Evolutionary conservation across 768 basidiomycete genomes (phyloP).

Genomic region (Amanita subjunquillea): DNA sequence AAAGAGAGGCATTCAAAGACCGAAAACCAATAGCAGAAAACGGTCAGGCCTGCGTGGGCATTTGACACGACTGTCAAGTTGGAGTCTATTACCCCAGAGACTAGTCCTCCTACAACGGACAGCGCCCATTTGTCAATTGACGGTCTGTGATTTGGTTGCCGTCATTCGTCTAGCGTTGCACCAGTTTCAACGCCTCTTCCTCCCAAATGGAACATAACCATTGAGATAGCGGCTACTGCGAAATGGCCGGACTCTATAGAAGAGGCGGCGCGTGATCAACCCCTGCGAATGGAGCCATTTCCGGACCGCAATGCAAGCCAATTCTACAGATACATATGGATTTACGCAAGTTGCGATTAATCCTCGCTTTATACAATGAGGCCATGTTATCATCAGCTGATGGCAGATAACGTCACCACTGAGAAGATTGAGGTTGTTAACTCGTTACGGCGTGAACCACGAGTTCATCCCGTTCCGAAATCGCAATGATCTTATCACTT

Average conservation of each 20-base stretch:
- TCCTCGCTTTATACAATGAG: neutral
- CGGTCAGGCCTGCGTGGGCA: too few relatives aligned
- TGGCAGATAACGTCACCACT: neutral
- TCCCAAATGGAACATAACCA: too few relatives aligned
- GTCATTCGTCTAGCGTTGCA: neutral
- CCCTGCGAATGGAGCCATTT: neutral
- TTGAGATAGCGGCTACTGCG: too few relatives aligned
- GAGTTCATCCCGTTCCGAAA: too few relatives aligned
- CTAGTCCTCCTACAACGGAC: neutral
- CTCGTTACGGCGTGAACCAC: too few relatives aligned
- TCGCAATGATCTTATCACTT: neutral
- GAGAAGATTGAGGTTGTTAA: too few relatives aligned
- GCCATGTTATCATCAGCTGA: neutral
- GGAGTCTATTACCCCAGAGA: slow-evolving; percentile 4
- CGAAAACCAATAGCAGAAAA: neutral
- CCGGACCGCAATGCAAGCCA: neutral
- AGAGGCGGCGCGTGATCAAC: too few relatives aligned
- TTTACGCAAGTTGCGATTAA: neutral
- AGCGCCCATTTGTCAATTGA: neutral
- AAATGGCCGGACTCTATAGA: too few relatives aligned
- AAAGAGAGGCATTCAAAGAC: neutral
- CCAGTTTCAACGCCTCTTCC: too few relatives aligned
- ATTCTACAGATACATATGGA: neutral
- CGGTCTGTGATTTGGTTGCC: neutral
- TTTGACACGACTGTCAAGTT: neutral